Evolutionary conservation across 2,329 filamentous ascomycete species (phyloP).

Genomic region (Ilyonectria sp.): DNA sequence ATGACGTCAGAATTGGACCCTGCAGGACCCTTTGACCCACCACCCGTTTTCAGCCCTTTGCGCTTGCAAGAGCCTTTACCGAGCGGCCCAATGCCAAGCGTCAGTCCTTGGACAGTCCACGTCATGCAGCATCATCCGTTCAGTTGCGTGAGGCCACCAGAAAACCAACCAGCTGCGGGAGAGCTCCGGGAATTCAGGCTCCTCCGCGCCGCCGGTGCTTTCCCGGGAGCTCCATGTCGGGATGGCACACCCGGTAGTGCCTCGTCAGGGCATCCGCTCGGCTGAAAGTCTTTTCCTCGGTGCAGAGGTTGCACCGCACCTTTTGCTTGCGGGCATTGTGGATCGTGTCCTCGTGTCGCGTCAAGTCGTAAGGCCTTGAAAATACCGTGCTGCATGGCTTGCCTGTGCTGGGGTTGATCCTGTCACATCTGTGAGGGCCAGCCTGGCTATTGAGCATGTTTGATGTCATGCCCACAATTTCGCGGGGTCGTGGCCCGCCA

Average conservation of each 20-base stretch:
- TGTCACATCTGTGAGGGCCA: conserved; percentile 92
- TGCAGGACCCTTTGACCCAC: conserved; percentile 53
- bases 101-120: conserved; percentile 39
- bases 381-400: conserved; percentile 97
- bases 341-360: conserved; percentile 96
- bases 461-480: conserved; percentile 62
- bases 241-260: conserved; percentile 95
- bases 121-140: conserved; percentile 49
- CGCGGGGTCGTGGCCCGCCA: conserved; percentile 46
- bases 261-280: conserved; percentile 94
- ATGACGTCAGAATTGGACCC: conserved; percentile 40
- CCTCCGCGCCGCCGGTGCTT: conserved; percentile 61
- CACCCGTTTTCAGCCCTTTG: conserved; percentile 25
- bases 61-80: conserved; percentile 32
- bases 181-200: conserved; percentile 28
- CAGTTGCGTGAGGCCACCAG: conserved; percentile 26
- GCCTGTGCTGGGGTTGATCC: conserved; percentile 94
- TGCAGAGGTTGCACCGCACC: conserved; percentile 92
- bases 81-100: conserved; percentile 40
- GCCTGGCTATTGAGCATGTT: conserved; percentile 85
- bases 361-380: conserved; percentile 95
- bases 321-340: conserved; percentile 96
- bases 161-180: conserved; percentile 9
- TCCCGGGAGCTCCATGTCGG: conserved; percentile 87
- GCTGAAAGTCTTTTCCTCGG: conserved; percentile 97